Evolutionary conservation across 2,329 filamentous ascomycete genomes (phyloP), one percentile per base, ranked within the genome.

Genomic region (Sphaceloma murrayae): DNA sequence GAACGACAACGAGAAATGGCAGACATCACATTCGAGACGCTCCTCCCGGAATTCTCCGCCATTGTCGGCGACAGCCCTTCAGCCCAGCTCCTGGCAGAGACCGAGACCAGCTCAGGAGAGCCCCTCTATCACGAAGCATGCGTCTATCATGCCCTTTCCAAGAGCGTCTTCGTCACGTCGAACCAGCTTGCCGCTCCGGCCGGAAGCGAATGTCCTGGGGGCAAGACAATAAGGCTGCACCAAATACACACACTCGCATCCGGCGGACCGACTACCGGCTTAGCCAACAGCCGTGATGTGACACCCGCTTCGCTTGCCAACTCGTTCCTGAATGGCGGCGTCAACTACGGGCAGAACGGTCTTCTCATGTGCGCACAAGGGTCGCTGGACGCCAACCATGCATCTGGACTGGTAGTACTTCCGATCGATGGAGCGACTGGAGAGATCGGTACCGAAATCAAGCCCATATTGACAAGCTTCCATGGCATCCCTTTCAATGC

Each of bases 401-500:
- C 40, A 16, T 52, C 53, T 17, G 54, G 53, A 10, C 47, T 59
- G 34, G 51, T 56, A 6, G 34, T 52, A 9, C 53, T 58, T 49
- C 10, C 27, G 10, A 7, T 33, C 29, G 13, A 31, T 6, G 16
- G 19, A 9, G 13, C 27, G 14, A 13, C 8, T 32, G 34, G 21
- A 38, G 46, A 24, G 10, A 48, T 54, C 7, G 53, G 54, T 8
- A 58, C 55, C 34, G 44, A 26, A 3, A 54, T 51, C 14, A 48
- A 44, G 22, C 54, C 51, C 0, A 59, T 81, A 9, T 46, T 80
- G 11, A 75, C 75, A 51, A 76, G 74, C 56, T 81, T 66, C 55
- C 74, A 74, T 39, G 75, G 76, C 13, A 68, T 74, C 65, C 56
- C 71, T 30, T 80, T 79, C 59, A 76, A 70, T 55, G 78, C 74